These are phyloP conservation scores for Vicia sativa DNA, from an alignment of 306 rosid species.

Conservation along the genomic window DNA sequence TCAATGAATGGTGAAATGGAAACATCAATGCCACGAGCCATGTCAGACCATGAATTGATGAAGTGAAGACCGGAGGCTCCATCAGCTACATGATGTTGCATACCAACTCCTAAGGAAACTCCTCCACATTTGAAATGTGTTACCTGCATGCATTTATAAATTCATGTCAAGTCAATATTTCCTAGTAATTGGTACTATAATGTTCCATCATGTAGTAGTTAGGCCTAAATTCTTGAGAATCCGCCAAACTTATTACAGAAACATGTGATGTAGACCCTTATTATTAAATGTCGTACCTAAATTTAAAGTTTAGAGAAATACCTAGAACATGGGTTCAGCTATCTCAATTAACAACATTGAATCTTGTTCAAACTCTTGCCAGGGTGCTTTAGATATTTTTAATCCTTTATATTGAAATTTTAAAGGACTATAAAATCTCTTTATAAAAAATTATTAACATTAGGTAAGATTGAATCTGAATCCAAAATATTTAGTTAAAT, in stretches of 20 bases:
- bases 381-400: too few relatives aligned
- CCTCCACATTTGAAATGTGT: constrained; percentile 92
- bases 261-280: too few relatives aligned
- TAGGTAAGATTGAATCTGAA: too few relatives aligned
- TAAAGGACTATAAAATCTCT: too few relatives aligned
- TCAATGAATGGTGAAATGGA: constrained; percentile 68
- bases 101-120: constrained; percentile 84
- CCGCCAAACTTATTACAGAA: too few relatives aligned
- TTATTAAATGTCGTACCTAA: not conserved
- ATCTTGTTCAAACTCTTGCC: too few relatives aligned
- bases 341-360: not conserved
- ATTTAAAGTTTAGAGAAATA: not conserved
- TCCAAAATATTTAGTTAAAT: too few relatives aligned
- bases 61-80: constrained; percentile 88
- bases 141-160: constrained; percentile 51
- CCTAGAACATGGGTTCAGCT: not conserved
- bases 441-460: too few relatives aligned
- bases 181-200: not conserved
- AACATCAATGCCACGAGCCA: constrained; percentile 76
- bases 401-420: too few relatives aligned
- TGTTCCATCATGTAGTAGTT: not conserved
- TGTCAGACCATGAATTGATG: constrained; percentile 85
- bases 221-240: not conserved
- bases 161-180: too few relatives aligned
- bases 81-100: constrained; percentile 85